Evolutionary conservation across 352 stramenopile genomes (phyloP).

Genomic region (Pythium grandisporangium): DNA sequence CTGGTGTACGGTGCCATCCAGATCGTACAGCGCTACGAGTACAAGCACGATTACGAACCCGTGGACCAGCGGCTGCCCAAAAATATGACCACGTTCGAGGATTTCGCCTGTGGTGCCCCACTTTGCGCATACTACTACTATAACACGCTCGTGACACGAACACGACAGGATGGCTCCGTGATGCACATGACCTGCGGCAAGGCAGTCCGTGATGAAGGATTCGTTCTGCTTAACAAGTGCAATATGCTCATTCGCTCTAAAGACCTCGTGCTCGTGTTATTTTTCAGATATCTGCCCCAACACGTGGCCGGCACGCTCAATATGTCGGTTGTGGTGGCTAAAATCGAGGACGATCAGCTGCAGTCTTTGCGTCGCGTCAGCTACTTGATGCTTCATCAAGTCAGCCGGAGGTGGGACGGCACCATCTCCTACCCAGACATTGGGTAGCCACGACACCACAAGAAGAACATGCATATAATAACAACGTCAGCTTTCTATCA

Average conservation of each 20-base stretch:
- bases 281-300: constrained; percentile 19
- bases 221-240: constrained; percentile 20
- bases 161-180: background rate
- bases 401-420: constrained; percentile 20
- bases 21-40: constrained; percentile 18
- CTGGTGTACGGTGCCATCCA: constrained; percentile 23
- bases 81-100: constrained; percentile 22
- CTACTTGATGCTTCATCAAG: constrained; percentile 13
- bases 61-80: constrained; percentile 12
- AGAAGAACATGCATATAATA: no score
- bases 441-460: no score
- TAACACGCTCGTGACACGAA: constrained; percentile 17
- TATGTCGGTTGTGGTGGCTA: constrained; percentile 18
- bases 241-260: constrained; percentile 24
- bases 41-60: constrained; percentile 18
- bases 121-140: constrained; percentile 31
- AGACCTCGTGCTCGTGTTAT: constrained; percentile 21
- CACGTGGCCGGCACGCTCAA: constrained; percentile 20
- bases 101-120: constrained; percentile 18
- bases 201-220: constrained; percentile 22
- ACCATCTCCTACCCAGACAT: constrained; percentile 23
- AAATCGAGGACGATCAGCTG: constrained; percentile 19
- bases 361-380: constrained; percentile 19
- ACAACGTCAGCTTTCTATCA: no score
- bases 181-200: constrained; percentile 23